A percentile compares a stretch with the other conserved stretches of the same genome.
phyloP scores from a whole-genome alignment of 129 eudicot species.

The Glebionis coronaria region DNA sequence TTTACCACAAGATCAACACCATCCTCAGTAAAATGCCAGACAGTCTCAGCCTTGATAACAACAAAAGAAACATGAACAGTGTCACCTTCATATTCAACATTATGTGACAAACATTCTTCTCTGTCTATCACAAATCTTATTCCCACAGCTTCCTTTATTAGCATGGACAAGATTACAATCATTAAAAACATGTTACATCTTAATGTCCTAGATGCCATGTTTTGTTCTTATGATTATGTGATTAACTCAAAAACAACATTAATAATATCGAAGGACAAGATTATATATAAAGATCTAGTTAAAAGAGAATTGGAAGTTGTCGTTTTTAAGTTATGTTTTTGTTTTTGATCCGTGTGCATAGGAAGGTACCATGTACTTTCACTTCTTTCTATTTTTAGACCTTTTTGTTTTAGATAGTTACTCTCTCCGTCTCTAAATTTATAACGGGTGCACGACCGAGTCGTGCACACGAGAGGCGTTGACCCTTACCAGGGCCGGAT shows the following conservation, averaged over 20 bases:
- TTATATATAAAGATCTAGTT: conserved; percentile 13
- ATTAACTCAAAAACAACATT: not conserved
- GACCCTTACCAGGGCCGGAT: no score
- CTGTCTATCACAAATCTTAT: conserved; percentile 78
- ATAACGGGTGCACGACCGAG: no score
- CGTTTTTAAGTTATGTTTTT: conserved; percentile 1
- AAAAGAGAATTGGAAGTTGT: not conserved
- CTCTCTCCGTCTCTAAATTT: no score
- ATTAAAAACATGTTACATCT: conserved; percentile 14
- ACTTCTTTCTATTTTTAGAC: not conserved
- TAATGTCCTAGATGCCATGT: conserved; percentile 25
- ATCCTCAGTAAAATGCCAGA: conserved; percentile 51
- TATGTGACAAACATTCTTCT: conserved; percentile 76
- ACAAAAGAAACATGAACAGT: conserved; percentile 71
- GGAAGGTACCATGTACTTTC: not conserved
- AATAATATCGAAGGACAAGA: not conserved
- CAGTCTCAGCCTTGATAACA: conserved; percentile 61
- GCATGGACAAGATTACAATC: conserved; percentile 5
- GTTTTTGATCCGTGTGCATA: not conserved
- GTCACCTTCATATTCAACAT: conserved; percentile 66
- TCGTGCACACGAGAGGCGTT: no score
- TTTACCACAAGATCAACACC: conserved; percentile 89
- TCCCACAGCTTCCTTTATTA: conserved; percentile 37
- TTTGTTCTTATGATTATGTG: not conserved
- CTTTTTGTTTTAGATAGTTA: not conserved